These are phyloP conservation scores for Inga leiocalycina DNA, from an alignment of 306 rosid species.

Conservation along the genomic window DNA sequence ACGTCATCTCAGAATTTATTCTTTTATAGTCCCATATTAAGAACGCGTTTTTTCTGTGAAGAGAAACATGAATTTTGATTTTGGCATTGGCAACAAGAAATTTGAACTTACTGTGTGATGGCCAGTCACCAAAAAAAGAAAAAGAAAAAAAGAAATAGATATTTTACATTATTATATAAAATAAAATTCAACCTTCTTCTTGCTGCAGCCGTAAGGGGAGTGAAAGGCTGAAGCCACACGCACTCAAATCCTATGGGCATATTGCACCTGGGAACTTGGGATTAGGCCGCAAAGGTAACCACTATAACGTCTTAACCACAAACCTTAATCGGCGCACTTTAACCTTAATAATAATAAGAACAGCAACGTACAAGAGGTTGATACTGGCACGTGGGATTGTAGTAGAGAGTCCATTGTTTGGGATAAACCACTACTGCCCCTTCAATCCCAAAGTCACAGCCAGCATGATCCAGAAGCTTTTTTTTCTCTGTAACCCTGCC, in stretches of 20 bases:
- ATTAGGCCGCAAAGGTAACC: not conserved
- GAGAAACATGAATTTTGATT: not conserved
- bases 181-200: not conserved
- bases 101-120: too few relatives aligned
- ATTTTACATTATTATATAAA: too few relatives aligned
- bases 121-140: too few relatives aligned
- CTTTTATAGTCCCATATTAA: too few relatives aligned
- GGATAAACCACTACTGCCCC: not conserved
- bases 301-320: not conserved
- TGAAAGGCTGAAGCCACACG: not conserved
- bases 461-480: not conserved
- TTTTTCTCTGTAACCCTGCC: not conserved
- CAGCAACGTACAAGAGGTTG: not conserved
- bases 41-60: too few relatives aligned
- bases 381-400: not conserved
- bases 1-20: too few relatives aligned
- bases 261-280: not conserved
- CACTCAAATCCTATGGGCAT: constrained; percentile 1
- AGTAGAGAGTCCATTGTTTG: not conserved
- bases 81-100: not conserved
- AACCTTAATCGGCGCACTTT: not conserved
- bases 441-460: not conserved
- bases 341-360: not conserved
- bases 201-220: not conserved
- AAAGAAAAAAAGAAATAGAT: too few relatives aligned